Conservation (phyloP, 768 basidiomycete genomes). For the Boletus coccyginus region DNA sequence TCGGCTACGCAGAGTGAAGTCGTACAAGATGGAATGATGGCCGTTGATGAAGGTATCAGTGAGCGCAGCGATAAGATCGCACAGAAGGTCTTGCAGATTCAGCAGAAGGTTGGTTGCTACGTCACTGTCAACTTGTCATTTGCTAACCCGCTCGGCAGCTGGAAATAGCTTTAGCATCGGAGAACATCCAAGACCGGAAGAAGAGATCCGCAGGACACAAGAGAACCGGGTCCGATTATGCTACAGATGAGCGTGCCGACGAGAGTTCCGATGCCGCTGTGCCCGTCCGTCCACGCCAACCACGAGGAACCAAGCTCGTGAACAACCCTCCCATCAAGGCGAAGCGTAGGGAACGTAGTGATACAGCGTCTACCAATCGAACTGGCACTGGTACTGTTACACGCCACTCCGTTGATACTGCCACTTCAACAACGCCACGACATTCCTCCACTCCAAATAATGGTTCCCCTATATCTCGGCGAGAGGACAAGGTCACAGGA, state of each 20-base stretch:
- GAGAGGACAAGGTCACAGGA: slow-evolving; percentile 35
- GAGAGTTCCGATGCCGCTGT: slow-evolving; percentile 49
- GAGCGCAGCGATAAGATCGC: slow-evolving; percentile 85
- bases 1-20: slow-evolving; percentile 65
- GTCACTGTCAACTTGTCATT: neutral
- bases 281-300: slow-evolving; percentile 42
- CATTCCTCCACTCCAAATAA: slow-evolving; percentile 22
- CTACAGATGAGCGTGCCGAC: slow-evolving; percentile 52
- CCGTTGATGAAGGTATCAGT: slow-evolving; percentile 84
- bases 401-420: slow-evolving; percentile 24
- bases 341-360: slow-evolving; percentile 50
- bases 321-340: slow-evolving; percentile 35
- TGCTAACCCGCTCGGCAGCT: slow-evolving; percentile 45
- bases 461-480: slow-evolving; percentile 27
- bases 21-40: slow-evolving; percentile 75
- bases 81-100: slow-evolving; percentile 84
- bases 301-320: slow-evolving; percentile 33
- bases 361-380: slow-evolving; percentile 62
- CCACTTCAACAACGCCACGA: slow-evolving; percentile 27
- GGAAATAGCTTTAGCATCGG: slow-evolving; percentile 68
- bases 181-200: slow-evolving; percentile 40
- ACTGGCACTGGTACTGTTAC: slow-evolving; percentile 37
- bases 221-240: slow-evolving; percentile 24
- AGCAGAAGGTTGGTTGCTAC: slow-evolving; percentile 70
- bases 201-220: slow-evolving; percentile 27